Base-by-base conservation (phyloP, 192 early-diverging fungal species). In the Gigaspora rosea region DNA sequence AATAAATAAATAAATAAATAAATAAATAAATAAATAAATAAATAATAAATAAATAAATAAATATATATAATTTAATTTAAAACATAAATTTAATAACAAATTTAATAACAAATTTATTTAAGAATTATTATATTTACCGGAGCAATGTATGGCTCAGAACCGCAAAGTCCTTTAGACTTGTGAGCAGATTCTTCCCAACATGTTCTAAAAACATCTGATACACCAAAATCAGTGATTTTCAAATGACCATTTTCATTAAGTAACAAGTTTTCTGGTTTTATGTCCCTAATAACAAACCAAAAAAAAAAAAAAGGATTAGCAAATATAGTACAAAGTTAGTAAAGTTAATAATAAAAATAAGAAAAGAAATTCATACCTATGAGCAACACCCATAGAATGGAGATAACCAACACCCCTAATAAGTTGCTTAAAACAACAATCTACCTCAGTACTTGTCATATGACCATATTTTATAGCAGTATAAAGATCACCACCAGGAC, bases 141-240 rank as follows among this genome's bases (percentile, higher is more conserved):
- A 16, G 97, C 96, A 87, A 98, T 98, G 81, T 98, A 99, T 15
- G 96, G 96, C 70, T 95, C 95, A 22, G 93, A 95, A 27, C 97
- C 97, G 80, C 94, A 95, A 64, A 96, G 83, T n/a, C 97, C 96
- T 59, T 90, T 86, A 71, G 94, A 95, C 58, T 92, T 88, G 79
- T 94, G 94, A 66, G 90, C 68, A 58, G 82, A 79, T 58, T 84
- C 89, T 80, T 95, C 91, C 91, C 95, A 97, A 52, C 92, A 92
- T 46, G 91, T 92, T 73, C 92, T 88, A 85, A 99, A 98, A 8
- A 98, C 97, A 80, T 96, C 94, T 3, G 94, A 93, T 13, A 98
- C 96, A 61, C 97, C 97, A 89, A 98, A 99, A 87, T 99, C 97
- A 10, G 97, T 95, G 81, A 99, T 95, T 82, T 99, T 99, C 73